These are phyloP conservation scores for Suillus variegatus DNA, from an alignment of 768 basidiomycete genomes.

Conservation along the genomic window DNA sequence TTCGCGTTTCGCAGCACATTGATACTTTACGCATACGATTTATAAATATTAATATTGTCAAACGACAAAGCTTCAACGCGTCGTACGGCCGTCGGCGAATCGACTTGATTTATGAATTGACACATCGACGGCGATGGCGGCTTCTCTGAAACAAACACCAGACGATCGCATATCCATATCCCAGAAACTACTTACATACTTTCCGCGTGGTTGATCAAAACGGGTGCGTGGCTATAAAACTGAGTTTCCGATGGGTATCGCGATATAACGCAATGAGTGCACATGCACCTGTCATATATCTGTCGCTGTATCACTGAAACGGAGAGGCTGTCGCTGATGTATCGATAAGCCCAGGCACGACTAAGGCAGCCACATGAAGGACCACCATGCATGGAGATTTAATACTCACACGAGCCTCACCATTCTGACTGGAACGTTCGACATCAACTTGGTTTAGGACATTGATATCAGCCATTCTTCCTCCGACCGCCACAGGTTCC, in stretches of 20 bases:
- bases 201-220: neutral
- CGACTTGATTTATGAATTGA: neutral
- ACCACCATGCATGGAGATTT: neutral
- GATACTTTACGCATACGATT: slow-evolving; percentile 6
- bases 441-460: neutral
- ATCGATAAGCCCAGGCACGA: neutral
- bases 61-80: neutral
- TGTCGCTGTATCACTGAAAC: neutral
- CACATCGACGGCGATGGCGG: neutral
- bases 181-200: too few species aligned
- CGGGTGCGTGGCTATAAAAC: neutral
- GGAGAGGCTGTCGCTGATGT: neutral
- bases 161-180: too few species aligned
- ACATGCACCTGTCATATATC: neutral
- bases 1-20: slow-evolving; percentile 42
- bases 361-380: neutral
- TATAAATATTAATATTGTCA: neutral
- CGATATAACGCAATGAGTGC: neutral
- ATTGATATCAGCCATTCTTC: neutral
- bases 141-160: neutral
- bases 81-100: neutral
- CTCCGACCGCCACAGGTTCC: neutral
- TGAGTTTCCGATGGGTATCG: too few species aligned
- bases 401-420: neutral
- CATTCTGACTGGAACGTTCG: neutral